Evolutionary conservation across 2,329 filamentous ascomycete species (phyloP), one percentile per base, ranked within the genome.

Genomic region (Penicillium hordei): DNA sequence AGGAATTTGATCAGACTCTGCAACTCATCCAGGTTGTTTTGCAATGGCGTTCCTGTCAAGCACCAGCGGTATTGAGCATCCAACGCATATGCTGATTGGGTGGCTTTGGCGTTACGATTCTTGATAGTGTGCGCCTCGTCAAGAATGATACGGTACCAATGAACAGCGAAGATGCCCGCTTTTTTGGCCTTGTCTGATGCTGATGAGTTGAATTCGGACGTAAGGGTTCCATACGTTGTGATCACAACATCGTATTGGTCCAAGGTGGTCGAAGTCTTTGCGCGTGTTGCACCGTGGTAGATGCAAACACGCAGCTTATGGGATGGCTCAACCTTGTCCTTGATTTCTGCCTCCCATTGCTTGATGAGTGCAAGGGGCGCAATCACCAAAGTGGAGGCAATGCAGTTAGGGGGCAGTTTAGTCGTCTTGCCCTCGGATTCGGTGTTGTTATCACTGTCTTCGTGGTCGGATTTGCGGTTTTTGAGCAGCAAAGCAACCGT

Each of bases 81-180:
- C 33, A 99, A 77, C 1, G 90, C 90, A 71, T 88, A 99, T 64
- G 90, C 94, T 1, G 94, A 93, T 72, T 96, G 92, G 1, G 93
- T 96, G 40, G 91, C 88, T 76, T 99, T 99, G 23, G 94, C 92
- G 65, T 95, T 96, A 62, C 93, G 88, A 71, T 99, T 99, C 79
- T 99, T 99, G 83, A 99, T 97, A 1, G 90, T 96, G 74, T 99
- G 94, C 1, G 94, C 94, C 78, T 99, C 94, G 63, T 99, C 94
- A 2, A 99, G 83, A 63, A 99, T 93, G 60, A 97, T 85, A 51
- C 94, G 89, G 78, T 94, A 97, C 94, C 94, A 99, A 68, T 93
- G 87, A 6, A 97, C 80, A 12, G 91, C 92, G 70, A 97, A 97
- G 68, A 93, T 93, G 12, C 93, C 93, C 51, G 87, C 85, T 69